phyloP scores from a whole-genome alignment of 2,329 filamentous ascomycete genomes.

The Zymoseptoria brevis region DNA sequence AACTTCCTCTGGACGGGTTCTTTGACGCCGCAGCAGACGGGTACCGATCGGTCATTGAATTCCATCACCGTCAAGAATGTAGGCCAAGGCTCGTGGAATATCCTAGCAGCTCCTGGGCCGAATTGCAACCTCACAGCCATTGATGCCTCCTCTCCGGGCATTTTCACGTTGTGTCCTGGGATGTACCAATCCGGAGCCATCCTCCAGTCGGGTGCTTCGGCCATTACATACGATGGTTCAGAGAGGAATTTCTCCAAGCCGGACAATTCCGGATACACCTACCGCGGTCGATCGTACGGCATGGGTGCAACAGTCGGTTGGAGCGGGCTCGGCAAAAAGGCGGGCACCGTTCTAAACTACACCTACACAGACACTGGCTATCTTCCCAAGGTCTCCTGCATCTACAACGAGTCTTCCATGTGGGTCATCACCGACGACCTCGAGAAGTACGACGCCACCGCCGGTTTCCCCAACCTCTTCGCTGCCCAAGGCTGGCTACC shows the following conservation, averaged over 20 bases:
- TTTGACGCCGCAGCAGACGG: neutral
- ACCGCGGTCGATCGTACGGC: neutral
- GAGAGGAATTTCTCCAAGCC: constrained; percentile 1
- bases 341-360: neutral
- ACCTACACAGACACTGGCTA: neutral
- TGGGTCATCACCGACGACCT: neutral
- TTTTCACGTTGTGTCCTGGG: neutral
- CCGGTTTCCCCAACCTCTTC: neutral
- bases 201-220: neutral
- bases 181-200: neutral
- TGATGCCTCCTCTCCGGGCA: neutral
- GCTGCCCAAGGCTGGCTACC: neutral
- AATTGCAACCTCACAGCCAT: neutral
- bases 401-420: neutral
- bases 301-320: neutral
- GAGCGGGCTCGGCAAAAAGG: neutral
- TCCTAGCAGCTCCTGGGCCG: neutral
- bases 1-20: constrained; percentile 3
- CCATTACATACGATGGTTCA: neutral
- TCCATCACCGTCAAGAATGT: neutral
- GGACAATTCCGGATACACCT: neutral
- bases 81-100: neutral
- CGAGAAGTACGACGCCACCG: neutral
- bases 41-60: neutral
- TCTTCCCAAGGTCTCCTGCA: neutral